These are phyloP conservation scores for Fragosphaeria purpurea DNA, from an alignment of 2,329 filamentous ascomycete genomes.

Conservation along the genomic window DNA sequence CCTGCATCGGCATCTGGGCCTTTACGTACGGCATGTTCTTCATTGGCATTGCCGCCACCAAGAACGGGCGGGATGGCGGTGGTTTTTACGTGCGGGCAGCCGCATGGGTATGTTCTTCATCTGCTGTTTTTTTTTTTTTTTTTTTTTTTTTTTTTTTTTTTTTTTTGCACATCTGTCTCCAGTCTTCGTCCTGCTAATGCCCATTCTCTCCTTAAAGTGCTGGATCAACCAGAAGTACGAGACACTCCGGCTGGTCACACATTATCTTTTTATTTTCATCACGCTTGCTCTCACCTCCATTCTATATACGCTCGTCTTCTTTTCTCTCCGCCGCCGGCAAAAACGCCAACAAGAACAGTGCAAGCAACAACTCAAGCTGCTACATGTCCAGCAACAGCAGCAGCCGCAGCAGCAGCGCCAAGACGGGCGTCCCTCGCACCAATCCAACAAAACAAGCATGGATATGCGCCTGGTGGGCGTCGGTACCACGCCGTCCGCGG, in stretches of 20 bases:
- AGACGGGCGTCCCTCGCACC: background rate
- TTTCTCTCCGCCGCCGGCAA: conserved; percentile 19
- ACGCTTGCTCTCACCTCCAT: conserved; percentile 24
- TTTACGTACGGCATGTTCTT: conserved; percentile 38
- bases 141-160: background rate
- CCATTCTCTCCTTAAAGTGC: conserved; percentile 31
- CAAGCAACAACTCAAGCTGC: background rate
- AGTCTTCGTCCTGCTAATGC: too few relatives aligned
- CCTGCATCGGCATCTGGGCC: conserved; percentile 35
- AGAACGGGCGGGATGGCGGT: conserved; percentile 17
- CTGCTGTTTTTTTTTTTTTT: background rate
- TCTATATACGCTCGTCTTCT: conserved; percentile 27
- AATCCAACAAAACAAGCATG: background rate
- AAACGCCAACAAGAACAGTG: background rate
- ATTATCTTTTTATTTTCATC: conserved; percentile 54
- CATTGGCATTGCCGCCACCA: conserved; percentile 23
- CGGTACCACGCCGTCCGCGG: background rate
- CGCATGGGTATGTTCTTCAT: conserved; percentile 33
- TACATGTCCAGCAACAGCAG: background rate
- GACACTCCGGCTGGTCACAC: conserved; percentile 43
- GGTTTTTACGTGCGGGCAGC: conserved; percentile 42
- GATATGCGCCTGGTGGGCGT: conserved; percentile 2
- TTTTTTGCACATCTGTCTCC: background rate
- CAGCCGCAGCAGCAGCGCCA: too few relatives aligned
- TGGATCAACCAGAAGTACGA: conserved; percentile 48